phyloP scores from a whole-genome alignment of 2,329 filamentous ascomycete species.

The Aspergillus vadensis region DNA sequence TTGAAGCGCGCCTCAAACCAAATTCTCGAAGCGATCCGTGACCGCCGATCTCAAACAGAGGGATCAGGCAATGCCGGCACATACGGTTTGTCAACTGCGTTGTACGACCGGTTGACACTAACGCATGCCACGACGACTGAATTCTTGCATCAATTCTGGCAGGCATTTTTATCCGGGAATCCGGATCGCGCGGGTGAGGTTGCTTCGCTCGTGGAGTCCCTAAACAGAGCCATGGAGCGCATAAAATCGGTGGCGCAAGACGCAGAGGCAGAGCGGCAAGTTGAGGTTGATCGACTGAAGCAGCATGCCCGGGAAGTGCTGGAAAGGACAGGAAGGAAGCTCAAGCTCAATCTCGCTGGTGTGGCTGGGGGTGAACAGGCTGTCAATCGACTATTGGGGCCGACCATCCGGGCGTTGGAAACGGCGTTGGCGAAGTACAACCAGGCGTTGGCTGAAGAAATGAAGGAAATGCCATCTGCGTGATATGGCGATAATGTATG shows the following conservation, averaged over 20 bases:
- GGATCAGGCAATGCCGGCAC: conserved; percentile 41
- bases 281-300: conserved; percentile 67
- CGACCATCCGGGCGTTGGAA: conserved; percentile 70
- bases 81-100: conserved; percentile 50
- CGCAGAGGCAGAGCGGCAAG: conserved; percentile 72
- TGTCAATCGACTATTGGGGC: conserved; percentile 74
- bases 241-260: conserved; percentile 78
- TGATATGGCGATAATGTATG: conserved; percentile 9
- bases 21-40: conserved; percentile 60
- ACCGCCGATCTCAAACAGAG: conserved; percentile 54
- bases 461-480: conserved; percentile 25
- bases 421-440: conserved; percentile 72
- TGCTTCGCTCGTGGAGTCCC: conserved; percentile 76
- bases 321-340: conserved; percentile 71
- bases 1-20: conserved; percentile 58
- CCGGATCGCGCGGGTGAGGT: conserved; percentile 77
- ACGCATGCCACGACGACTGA: conserved; percentile 94
- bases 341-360: conserved; percentile 64
- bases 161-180: conserved; percentile 85
- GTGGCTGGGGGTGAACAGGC: conserved; percentile 75
- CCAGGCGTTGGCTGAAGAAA: conserved; percentile 67
- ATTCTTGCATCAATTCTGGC: conserved; percentile 98
- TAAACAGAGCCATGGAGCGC: conserved; percentile 73
- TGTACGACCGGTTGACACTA: conserved; percentile 65
- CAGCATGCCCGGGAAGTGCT: conserved; percentile 71